Percentiles rank a stretch among this genome's conserved stretches.
These are phyloP conservation scores for Xylaria acuta DNA, from an alignment of 495 filamentous ascomycete genomes.

Conservation along the genomic window DNA sequence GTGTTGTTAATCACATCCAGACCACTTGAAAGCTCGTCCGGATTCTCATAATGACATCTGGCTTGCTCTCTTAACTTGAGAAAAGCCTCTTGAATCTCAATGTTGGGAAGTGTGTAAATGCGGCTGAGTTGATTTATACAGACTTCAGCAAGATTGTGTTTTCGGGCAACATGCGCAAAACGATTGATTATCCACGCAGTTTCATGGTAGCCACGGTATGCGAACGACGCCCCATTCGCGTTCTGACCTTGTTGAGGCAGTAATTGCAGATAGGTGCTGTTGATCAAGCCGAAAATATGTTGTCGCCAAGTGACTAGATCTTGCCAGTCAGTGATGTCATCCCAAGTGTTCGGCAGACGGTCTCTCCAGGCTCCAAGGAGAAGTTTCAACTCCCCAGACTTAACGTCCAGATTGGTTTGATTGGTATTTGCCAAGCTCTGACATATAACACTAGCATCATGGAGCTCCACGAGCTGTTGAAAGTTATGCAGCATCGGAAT, in stretches of 20 bases:
- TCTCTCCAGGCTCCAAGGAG: conserved; percentile 95
- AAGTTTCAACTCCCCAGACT: conserved; percentile 94
- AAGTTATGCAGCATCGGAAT: conserved; percentile 96
- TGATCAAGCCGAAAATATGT: conserved; percentile 98
- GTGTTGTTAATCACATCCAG: conserved; percentile 99
- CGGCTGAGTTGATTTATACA: conserved; percentile 96
- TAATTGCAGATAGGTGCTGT: conserved; percentile 86
- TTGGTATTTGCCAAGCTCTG: conserved; percentile 85
- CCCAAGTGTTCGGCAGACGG: conserved; percentile 95
- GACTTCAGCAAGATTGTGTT: conserved; percentile 95
- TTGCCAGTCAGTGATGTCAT: conserved; percentile 99
- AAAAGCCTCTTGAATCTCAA: conserved; percentile 99
- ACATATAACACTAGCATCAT: conserved; percentile 96
- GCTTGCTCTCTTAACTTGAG: conserved; percentile 96
- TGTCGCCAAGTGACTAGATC: conserved; percentile 98
- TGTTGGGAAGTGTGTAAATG: conserved; percentile 98
- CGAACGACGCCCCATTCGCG: conserved; percentile 81
- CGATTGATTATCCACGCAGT: conserved; percentile 99
- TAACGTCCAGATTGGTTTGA: conserved; percentile 83
- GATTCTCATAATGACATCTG: conserved; percentile 97
- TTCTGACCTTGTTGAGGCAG: conserved; percentile 81
- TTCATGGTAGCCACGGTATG: conserved; percentile 96
- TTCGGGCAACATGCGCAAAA: conserved; percentile 96
- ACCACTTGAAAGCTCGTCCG: conserved; percentile 85
- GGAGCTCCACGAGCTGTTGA: conserved; percentile 96